These are phyloP conservation scores for Hemileccinum rubropunctum DNA, from an alignment of 768 basidiomycete genomes.

Conservation along the genomic window DNA sequence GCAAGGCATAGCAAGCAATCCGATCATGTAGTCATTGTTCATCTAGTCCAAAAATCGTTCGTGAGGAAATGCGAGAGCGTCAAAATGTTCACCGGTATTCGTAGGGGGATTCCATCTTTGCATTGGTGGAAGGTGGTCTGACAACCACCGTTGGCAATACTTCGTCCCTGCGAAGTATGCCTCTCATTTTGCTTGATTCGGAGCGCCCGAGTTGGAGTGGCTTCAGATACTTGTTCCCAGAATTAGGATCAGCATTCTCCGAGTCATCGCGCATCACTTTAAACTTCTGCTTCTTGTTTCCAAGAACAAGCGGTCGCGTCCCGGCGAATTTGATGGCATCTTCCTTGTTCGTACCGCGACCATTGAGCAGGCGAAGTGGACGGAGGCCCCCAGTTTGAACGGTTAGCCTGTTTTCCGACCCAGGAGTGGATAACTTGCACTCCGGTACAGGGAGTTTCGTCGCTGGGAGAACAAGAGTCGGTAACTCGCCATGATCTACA, in stretches of 20 bases:
- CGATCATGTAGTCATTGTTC: background rate
- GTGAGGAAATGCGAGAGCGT: background rate
- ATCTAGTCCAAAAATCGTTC: constrained; percentile 4
- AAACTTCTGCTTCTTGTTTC: constrained; percentile 49
- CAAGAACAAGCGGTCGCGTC: constrained; percentile 55
- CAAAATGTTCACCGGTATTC: constrained; percentile 35
- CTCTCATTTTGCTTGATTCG: constrained; percentile 63
- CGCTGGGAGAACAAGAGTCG: too few species aligned
- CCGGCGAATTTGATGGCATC: constrained; percentile 19
- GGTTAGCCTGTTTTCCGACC: constrained; percentile 30
- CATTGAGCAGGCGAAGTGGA: constrained; percentile 60
- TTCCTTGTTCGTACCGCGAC: constrained; percentile 46
- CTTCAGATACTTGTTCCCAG: constrained; percentile 50
- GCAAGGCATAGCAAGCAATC: background rate
- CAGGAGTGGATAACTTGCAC: constrained; percentile 32
- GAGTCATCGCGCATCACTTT: constrained; percentile 31
- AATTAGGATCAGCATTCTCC: constrained; percentile 34
- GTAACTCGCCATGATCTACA: background rate
- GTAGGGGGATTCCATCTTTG: constrained; percentile 44
- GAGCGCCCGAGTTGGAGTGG: constrained; percentile 58
- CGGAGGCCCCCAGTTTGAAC: constrained; percentile 52
- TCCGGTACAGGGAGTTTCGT: constrained; percentile 19
- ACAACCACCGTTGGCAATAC: constrained; percentile 59
- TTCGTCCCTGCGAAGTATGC: constrained; percentile 52
- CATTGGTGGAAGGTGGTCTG: constrained; percentile 54